Evolutionary conservation across 176 grass and related monocot species (phyloP), one percentile per base, ranked within the genome.

Genomic region (Bonia amplexicaulis): DNA sequence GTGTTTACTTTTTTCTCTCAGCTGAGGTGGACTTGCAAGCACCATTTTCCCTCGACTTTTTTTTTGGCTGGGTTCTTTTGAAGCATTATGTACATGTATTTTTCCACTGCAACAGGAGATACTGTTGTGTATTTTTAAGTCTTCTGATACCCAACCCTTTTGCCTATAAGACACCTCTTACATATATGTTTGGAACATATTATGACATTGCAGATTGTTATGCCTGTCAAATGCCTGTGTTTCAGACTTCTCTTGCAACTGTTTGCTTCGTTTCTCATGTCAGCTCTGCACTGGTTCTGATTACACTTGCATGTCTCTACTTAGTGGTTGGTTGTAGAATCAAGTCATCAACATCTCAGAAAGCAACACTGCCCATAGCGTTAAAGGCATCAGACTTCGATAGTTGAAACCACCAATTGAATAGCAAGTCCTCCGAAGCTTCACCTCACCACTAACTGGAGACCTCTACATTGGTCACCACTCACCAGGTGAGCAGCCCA

Each of bases 11-110:
- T 55, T 35, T 22, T 20, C 33, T 17, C 80, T 14, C 55, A 61
- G 80, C 80, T 88, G 81, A 76, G 85, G 89, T 85, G 81, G 81
- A 52, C 81, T n/a, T 29, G 75, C 65, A 88, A 84, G 82, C 85
- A 91, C 76, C 85, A 58, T 88, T 91, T 91, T 58, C 81, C 85
- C 81, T 87, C 70, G 11, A 42, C 53, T 20, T 37, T 72, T 52
- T 26, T 31, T 31, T 23, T 80, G 67, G 40, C 64, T 69, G 69
- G 76, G 69, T 70, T 76, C 20, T 80, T 61, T 11, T 54, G 68
- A 60, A 78, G 73, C 75, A 82, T 49, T 47, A 64, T 90, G 79
- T 90, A 86, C 84, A 78, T 86, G 66, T 67, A 78, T 76, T 22
- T 22, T 76, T 83, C 54, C 7, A 69, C 66, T 17, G 35, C 44